Evolutionary conservation across 73 alveolate species (phyloP), one percentile per base, ranked within the genome.

Genomic region (Paramecium caudatum): DNA sequence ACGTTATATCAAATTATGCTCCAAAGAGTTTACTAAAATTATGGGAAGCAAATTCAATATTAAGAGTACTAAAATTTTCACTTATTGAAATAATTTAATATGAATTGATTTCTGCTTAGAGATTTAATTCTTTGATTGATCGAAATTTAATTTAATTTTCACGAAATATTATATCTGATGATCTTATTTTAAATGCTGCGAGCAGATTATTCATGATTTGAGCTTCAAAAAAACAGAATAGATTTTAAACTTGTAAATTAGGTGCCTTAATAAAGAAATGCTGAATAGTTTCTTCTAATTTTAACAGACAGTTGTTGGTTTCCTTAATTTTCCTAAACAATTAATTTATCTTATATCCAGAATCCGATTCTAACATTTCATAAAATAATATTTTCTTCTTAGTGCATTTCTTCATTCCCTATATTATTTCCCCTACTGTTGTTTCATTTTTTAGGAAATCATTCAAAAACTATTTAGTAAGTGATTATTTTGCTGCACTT

Each of bases 171-270:
- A 55, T 0, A 27, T 55, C 80, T 55, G 46, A 55, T 55, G 23
- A 7, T 23, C 30, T 55, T 0, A 55, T 15, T 8, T 55, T 55
- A 55, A 55, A 55, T 23, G 80, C 80, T 0, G 80, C 80, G 30
- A 55, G 80, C 80, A 55, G 13, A 21, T 55, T 55, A 25, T 55
- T 55, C 80, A 55, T 55, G 30, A 55, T 55, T 55, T 55, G 30
- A 10, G 80, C 41, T 7, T 55, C 80, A 55, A 55, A 55, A 23
- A 19, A 55, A 55, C 80, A 55, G 23, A 5, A 55, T 2, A 21
- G n/a, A 2, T 55, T 19, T 55, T 55, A 23, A 27, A 55, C 10
- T 19, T 3, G 30, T 4, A 55, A 55, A 21, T 55, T 43, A 10
- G 80, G 80, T 27, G 45, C 37, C 30, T 27, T 5, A 55, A 10